These are phyloP conservation scores for Bassia scoparia DNA, from an alignment of 148 eudicot genomes.

Conservation along the genomic window DNA sequence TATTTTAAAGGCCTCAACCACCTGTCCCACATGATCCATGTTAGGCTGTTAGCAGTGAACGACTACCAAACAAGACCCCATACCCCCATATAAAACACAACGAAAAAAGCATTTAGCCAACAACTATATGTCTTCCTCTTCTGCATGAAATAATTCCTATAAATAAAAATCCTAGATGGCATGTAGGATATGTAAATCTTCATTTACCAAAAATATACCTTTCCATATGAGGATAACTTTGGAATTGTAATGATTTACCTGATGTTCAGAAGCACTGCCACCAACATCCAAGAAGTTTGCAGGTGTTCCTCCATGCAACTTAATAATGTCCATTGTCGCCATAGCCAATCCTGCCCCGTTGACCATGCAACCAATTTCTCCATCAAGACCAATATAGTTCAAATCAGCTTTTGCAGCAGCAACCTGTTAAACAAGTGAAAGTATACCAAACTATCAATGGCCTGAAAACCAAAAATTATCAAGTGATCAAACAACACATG, in stretches of 20 bases:
- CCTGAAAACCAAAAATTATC: neutral
- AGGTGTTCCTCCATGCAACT: conserved; percentile 95
- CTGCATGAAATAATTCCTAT: neutral
- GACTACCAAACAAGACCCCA: neutral
- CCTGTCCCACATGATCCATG: conserved; percentile 25
- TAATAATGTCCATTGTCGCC: conserved; percentile 99
- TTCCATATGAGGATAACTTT: neutral
- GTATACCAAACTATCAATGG: conserved; percentile 7
- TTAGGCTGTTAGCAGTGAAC: neutral
- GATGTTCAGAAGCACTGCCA: conserved; percentile 93
- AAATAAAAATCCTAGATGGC: neutral
- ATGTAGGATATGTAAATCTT: neutral
- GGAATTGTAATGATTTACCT: conserved; percentile 38
- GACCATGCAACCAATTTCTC: conserved; percentile 99
- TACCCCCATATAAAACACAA: neutral
- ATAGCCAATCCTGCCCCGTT: conserved; percentile 98
- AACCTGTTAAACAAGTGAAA: conserved; percentile 44
- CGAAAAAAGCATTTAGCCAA: neutral
- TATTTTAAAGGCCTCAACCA: conserved; percentile 87
- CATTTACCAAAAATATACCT: neutral
- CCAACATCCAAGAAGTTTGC: conserved; percentile 98
- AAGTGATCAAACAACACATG: neutral
- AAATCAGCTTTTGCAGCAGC: conserved; percentile 92
- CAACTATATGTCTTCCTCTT: neutral
- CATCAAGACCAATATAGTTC: conserved; percentile 96